Evolutionary conservation across 768 basidiomycete species (phyloP), one percentile per base, ranked within the genome.

Genomic region (Trametes cinnabarina): DNA sequence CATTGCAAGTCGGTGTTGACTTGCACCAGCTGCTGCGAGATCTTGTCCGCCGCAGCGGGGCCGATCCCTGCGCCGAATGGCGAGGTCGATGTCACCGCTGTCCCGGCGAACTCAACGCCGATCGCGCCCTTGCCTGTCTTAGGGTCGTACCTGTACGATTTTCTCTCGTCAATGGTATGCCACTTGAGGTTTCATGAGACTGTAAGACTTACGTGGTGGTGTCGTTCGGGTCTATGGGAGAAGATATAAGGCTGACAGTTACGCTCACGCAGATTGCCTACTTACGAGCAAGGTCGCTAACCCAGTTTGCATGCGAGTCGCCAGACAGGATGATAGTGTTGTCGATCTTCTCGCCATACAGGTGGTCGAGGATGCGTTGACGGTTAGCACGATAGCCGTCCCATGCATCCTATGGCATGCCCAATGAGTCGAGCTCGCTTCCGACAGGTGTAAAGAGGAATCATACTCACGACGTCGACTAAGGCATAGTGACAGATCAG

Each of bases 271-370:
- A 32, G 12, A 8, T n/a, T 39, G 37, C 17, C n/a, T 15, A 73
- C 80, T 63, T 61, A 80, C 81, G 78, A 35, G 80, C 77, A 15
- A 82, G 73, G 63, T 85, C 82, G 41, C 79, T 82, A 14, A 79
- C 82, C 83, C 83, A 84, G 65, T 82, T 83, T 4, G 81, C 81
- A 63, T 85, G 83, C 51, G 80, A 81, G 63, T 86, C 84, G 12
- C 84, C 82, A n/a, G 83, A 74, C n/a, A 85, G 72, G 51, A 84
- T 77, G 56, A 84, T 65, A 1, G 79, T 79, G 65, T 84, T 84
- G 69, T 71, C 73, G 54, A 85, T 83, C 46, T 74, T 71, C 63
- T 82, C 77, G 26, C 70, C 50, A 63, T 79, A 75, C n/a, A 85
- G 68, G 55, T 82, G 77, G 51, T 79, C 72, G 22, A 84, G 71